Base-by-base conservation (phyloP, 2,329 filamentous ascomycete genomes). In the Monosporascus cannonballus region DNA sequence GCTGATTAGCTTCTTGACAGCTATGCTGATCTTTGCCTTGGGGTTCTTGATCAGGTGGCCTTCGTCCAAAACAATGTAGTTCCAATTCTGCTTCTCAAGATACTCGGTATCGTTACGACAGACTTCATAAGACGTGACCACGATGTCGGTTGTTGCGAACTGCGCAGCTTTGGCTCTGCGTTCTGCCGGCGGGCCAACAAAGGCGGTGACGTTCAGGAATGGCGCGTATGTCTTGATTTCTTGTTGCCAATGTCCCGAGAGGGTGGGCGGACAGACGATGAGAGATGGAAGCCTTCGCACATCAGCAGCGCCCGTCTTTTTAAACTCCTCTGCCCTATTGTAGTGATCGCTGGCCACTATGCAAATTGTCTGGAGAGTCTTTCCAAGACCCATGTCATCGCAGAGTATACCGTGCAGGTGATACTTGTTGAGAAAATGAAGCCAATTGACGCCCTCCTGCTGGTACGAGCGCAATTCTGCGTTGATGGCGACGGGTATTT, bases 41-140 rank as follows among this genome's bases (percentile, higher is more conserved):
- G 94, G 91, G 68, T 99, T 99, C 77, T 99, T 99, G 78, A 99
- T 99, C 58, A 99, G 74, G 73, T 99, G 94, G 2, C 95, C 94
- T 73, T 99, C 94, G 65, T 99, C 94, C 7, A 99, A 82, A 4
- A 99, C 92, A 52, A 94, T 89, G 67, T 99, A 99, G 68, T 99
- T 99, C 91, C 93, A 99, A 60, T 82, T 94, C 65, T 94, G 83
- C 51, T 89, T 84, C 46, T 83, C 82, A 36, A 99, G 80, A 4
- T 93, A 70, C 8, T 96, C 91, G n/a, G 86, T 84, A 65, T 99
- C 94, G 60, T 99, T 99, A 50, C 95, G 86, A 67, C 93, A 96
- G 48, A 99, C 94, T 68, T 99, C 95, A 65, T 99, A 99, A 0
- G 93, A 97, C 1, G 95, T 99, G 56, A 99, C 90, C 48, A 99